A percentile compares a stretch with the other conserved stretches of the same genome.
These are phyloP conservation scores for Yamadazyma songkhlaensis DNA, from an alignment of 1,139 yeast genomes.

Conservation along the genomic window DNA sequence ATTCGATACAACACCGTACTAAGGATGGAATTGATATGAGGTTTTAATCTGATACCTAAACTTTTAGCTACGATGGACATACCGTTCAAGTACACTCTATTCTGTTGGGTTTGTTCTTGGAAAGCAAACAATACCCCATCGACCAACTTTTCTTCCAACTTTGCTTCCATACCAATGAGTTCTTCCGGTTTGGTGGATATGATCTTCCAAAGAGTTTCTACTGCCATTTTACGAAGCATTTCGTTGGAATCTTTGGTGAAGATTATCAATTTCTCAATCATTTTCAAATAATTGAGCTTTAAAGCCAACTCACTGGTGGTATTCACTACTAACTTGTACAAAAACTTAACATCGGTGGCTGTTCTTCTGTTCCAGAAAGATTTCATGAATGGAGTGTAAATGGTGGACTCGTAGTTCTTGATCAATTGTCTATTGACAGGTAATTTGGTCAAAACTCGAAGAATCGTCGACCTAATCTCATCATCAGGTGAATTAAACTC, in stretches of 20 bases:
- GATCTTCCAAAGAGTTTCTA: conserved; percentile 55
- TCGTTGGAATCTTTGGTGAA: conserved; percentile 82
- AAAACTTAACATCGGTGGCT: conserved; percentile 50
- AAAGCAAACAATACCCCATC: conserved; percentile 85
- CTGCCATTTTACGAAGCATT: conserved; percentile 73
- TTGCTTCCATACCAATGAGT: conserved; percentile 35
- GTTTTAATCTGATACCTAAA: conserved; percentile 66
- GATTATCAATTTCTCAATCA: conserved; percentile 56
- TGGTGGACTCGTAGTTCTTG: conserved; percentile 33
- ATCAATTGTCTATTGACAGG: conserved; percentile 32
- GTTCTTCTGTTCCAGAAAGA: conserved; percentile 77
- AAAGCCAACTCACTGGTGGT: conserved; percentile 69
- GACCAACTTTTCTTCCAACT: conserved; percentile 61
- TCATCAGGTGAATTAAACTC: conserved; percentile 86
- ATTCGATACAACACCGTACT: conserved; percentile 73
- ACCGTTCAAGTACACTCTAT: conserved; percentile 55
- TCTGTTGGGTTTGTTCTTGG: conserved; percentile 68
- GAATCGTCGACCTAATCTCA: conserved; percentile 77
- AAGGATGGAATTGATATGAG: conserved; percentile 72
- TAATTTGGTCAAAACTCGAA: conserved; percentile 35
- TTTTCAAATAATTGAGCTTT: conserved; percentile 62
- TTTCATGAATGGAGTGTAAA: conserved; percentile 63
- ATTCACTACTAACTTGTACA: conserved; percentile 63
- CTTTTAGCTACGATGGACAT: conserved; percentile 67
- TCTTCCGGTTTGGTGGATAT: conserved; percentile 26